phyloP scores from a whole-genome alignment of 768 basidiomycete species.

The Lactarius pseudohatsudake region DNA sequence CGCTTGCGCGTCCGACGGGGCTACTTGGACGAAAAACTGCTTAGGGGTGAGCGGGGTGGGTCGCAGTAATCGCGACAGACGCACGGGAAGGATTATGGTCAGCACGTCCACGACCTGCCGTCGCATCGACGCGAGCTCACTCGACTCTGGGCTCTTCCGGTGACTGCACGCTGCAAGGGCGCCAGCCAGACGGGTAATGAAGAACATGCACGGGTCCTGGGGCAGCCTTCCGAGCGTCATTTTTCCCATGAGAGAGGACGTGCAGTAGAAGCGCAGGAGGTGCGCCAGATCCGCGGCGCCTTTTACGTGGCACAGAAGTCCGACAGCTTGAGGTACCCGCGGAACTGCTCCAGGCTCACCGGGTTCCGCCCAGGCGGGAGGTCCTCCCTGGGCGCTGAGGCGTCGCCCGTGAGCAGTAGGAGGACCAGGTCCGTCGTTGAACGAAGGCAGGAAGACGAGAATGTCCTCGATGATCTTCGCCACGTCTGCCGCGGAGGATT shows the following conservation, averaged over 20 bases:
- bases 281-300: constrained; percentile 44
- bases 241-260: constrained; percentile 43
- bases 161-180: constrained; percentile 43
- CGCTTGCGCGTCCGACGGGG: constrained; percentile 34
- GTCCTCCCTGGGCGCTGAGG: constrained; percentile 37
- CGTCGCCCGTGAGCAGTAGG: constrained; percentile 40
- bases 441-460: constrained; percentile 50
- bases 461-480: constrained; percentile 55
- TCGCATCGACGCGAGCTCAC: constrained; percentile 40
- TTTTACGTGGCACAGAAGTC: constrained; percentile 45
- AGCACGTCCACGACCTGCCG: constrained; percentile 50
- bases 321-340: constrained; percentile 49
- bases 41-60: constrained; percentile 3
- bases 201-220: constrained; percentile 44
- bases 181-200: constrained; percentile 49
- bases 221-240: constrained; percentile 47
- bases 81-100: too few species aligned
- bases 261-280: constrained; percentile 55
- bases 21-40: constrained; percentile 36
- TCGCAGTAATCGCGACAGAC: too few species aligned
- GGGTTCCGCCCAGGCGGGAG: constrained; percentile 33
- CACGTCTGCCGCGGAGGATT: constrained; percentile 42
- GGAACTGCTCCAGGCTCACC: constrained; percentile 37
- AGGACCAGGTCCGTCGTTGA: constrained; percentile 42
- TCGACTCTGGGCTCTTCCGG: constrained; percentile 33